These are phyloP conservation scores for Cladosporium sp. DNA, from an alignment of 2,329 filamentous ascomycete species.

Conservation along the genomic window DNA sequence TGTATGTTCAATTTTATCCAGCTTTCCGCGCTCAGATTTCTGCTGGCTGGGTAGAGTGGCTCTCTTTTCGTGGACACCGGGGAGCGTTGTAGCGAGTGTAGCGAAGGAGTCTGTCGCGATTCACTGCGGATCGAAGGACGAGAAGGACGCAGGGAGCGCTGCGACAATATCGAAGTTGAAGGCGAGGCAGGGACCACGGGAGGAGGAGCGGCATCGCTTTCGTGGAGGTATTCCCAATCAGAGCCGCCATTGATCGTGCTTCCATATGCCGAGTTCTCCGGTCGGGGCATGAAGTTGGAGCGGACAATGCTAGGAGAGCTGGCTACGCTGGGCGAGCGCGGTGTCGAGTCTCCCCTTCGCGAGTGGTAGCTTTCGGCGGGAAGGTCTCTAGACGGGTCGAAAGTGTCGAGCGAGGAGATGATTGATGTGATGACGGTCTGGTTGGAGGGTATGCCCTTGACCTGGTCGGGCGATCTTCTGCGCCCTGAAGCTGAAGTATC, in stretches of 20 bases:
- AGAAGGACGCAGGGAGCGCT: conserved; percentile 1
- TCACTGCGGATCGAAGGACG: conserved; percentile 4
- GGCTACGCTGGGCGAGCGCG: conserved; percentile 21
- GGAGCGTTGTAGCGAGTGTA: conserved; percentile 7
- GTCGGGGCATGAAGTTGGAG: conserved; percentile 6
- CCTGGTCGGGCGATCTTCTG: conserved; percentile 26
- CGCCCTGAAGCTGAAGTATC: neutral
- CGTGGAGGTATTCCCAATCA: conserved; percentile 48
- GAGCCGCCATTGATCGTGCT: conserved; percentile 30
- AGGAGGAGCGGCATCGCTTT: conserved; percentile 60
- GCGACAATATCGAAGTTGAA: conserved; percentile 1
- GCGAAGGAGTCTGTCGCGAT: conserved; percentile 2
- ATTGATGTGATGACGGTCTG: conserved; percentile 67
- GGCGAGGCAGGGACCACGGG: conserved; percentile 8
- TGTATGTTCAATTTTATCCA: conserved; percentile 26
- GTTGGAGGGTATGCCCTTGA: conserved; percentile 46
- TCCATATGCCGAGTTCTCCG: conserved; percentile 48
- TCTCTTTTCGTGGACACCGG: neutral
- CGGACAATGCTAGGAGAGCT: conserved; percentile 17
- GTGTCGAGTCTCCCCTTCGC: conserved; percentile 17
- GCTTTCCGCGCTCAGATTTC: conserved; percentile 30
- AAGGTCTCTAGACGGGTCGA: conserved; percentile 20
- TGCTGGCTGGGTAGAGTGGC: conserved; percentile 3
- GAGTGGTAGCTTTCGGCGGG: conserved; percentile 19
- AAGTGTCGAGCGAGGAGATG: conserved; percentile 55